Evolutionary conservation across 257 asterid genomes (phyloP), one percentile per base, ranked within the genome.

Genomic region (Ajuga chamaepitys): DNA sequence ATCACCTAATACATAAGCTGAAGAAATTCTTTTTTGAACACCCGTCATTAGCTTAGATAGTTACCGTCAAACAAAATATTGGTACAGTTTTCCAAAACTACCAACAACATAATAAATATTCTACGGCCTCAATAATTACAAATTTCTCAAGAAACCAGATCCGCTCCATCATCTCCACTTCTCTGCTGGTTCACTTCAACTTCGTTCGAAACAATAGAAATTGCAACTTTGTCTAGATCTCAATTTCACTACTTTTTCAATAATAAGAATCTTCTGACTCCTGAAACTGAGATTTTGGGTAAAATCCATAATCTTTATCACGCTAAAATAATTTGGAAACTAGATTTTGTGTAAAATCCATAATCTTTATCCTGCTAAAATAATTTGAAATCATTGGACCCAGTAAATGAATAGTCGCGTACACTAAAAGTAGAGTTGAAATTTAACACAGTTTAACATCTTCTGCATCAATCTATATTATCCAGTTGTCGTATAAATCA

Each of bases 341-440:
- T n/a, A 44, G 24, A 18, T 24, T 60, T 4, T 61, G 40, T 9
- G 44, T 24, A 44, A 42, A n/a, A n/a, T 2, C n/a, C 42, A 62
- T 8, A 25, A 42, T 7, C 55, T 14, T 62, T 60, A 8, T 25
- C 55, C 85, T 45, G 95, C 91, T 73, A 87, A 74, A 47, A 83
- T 80, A 85, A 81, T 77, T 73, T 16, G 89, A 82, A 55, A 85
- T 68, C 90, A 89, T 74, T 44, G 97, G 88, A 72, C 87, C 95
- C 95, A 82, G 66, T 63, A 70, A 48, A 25, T 46, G 13, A 20
- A 5, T 54, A 76, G 55, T 13, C 20, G n/a, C 42, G 9, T 34
- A 62, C 37, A 58, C 22, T 44, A 5, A 32, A 13, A 30, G 22
- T 11, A 18, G 9, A 25, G 5, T 4, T 56, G 28, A 35, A 25